Base-by-base conservation (phyloP, 2,329 filamentous ascomycete species). In the Clonostachys rosea region DNA sequence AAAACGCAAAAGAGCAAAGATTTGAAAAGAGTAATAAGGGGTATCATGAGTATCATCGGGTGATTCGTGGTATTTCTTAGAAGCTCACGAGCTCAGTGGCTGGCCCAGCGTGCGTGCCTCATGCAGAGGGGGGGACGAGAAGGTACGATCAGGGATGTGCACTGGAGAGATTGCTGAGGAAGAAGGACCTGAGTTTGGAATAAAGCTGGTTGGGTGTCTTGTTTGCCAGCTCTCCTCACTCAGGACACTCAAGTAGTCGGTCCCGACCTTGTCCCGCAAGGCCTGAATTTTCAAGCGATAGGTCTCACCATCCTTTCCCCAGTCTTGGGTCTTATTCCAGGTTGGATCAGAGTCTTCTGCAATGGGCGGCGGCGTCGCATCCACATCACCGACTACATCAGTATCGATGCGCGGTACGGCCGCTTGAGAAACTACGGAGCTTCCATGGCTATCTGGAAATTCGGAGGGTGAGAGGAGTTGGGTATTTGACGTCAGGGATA, bases 231-330 rank as follows among this genome's bases (percentile, higher is more conserved):
- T 75, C 63, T 94, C 88, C 58, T 96, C 91, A 50, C 87, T 87
- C 44, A 97, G 73, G 13, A 88, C 89, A 52, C 84, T 91, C 37
- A 99, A 78, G 78, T 95, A 99, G 36, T 84, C 87, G 56, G 84
- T 89, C 34, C 91, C 91, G 54, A 96, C 85, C 59, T 92, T 89
- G 59, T 86, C 86, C 51, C 91, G 86, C 46, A 96, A 70, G 4
- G 87, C 84, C 65, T 96, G 91, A 47, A 97, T 86, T 65, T 94
- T 94, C 63, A 88, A 88, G 48, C 87, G 83, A 66, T 96, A 97
- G 8, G 89, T 73, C 58, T 94, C 89, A 46, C 87, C 86, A 49
- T 81, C 80, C 40, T 81, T 70, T 50, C 83, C 82, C 79, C 84
- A 89, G 49, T 86, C 77, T 42, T 74, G 69, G 5, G 69, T 54